Base-by-base conservation (phyloP, 2,329 filamentous ascomycete species). In the Cucurbitaria berberidis region DNA sequence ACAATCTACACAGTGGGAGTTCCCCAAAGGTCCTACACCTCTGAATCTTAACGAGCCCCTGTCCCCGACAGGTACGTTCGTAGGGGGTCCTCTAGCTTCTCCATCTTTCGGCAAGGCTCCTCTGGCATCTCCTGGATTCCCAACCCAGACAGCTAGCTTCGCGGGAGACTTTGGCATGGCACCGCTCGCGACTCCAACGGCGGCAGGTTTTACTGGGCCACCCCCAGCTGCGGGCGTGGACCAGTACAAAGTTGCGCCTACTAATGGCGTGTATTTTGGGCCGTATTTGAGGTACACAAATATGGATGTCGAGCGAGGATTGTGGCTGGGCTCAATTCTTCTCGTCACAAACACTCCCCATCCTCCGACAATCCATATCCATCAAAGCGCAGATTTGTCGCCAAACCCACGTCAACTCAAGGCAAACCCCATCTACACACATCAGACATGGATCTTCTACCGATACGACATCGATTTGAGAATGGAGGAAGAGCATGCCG, bases 1-100 rank as follows among this genome's bases (percentile, higher is more conserved):
- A 0, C 95, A 98, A 72, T 91, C 93, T 2, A 99, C 95, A 0
- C 95, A 99, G 72, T 99, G 95, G 95, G 95, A 99, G 69, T 98
- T 98, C 63, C 95, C 95, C 24, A 98, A 97, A 77, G 93, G 93
- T 0, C 93, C 93, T 0, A 96, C 91, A 21, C 93, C 93, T 1
- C 82, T 97, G 48, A 90, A 91, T 58, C 84, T 96, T 59, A 92
- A 96, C 54, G 84, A 89, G 15, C 93, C 93, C 0, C 78, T 97
- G 51, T 97, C 93, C 6, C 93, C 93, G 0, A 88, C 89, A 0
- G 86, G 86, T 5, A 77, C 77, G 3, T 78, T 77, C 50, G 76
- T 74, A 40, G 54, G 48, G 27, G 50, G 49, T 19, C 74, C 77
- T 7, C 54, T 81, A 39, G 68, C 74, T 29, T 80, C 78, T 13